A percentile compares a stretch with the other conserved stretches of the same genome.
Conservation (phyloP, 2,329 filamentous ascomycete genomes). For the Penicillium concentricum region DNA sequence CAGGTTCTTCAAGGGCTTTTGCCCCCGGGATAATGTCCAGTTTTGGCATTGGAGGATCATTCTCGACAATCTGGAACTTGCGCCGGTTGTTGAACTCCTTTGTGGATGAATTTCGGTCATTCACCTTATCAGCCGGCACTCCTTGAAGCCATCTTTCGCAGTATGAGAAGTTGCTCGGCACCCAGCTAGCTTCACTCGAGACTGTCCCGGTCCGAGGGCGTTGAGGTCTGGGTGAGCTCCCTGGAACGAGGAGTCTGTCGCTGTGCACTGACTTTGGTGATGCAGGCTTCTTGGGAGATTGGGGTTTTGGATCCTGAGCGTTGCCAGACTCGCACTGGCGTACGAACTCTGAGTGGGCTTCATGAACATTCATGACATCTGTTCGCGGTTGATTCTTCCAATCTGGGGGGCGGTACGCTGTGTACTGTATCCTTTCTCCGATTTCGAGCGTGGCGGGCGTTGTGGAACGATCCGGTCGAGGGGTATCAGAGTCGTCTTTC, state of each 20-base stretch:
- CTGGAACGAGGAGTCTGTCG: conserved; percentile 1
- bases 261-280: conserved; percentile 8
- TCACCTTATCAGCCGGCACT: conserved; percentile 32
- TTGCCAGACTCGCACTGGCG: conserved; percentile 26
- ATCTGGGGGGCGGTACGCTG: conserved; percentile 17
- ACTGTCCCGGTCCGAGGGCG: conserved; percentile 35
- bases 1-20: conserved; percentile 22
- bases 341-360: conserved; percentile 34
- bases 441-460: not conserved
- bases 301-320: conserved; percentile 11
- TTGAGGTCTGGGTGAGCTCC: conserved; percentile 25
- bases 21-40: conserved; percentile 19
- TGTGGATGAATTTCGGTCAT: conserved; percentile 25
- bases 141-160: conserved; percentile 40
- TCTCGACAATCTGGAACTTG: conserved; percentile 40
- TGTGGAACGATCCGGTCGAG: not conserved
- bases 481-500: too few relatives aligned
- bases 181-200: conserved; percentile 40
- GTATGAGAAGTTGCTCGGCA: conserved; percentile 37
- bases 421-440: conserved; percentile 12
- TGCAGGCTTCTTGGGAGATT: conserved; percentile 10
- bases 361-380: conserved; percentile 31
- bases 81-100: conserved; percentile 33
- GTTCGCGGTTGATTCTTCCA: conserved; percentile 9
- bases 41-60: conserved; percentile 29